Evolutionary conservation across 352 stramenopile species (phyloP).

Genomic region (Ophiocytium majus): DNA sequence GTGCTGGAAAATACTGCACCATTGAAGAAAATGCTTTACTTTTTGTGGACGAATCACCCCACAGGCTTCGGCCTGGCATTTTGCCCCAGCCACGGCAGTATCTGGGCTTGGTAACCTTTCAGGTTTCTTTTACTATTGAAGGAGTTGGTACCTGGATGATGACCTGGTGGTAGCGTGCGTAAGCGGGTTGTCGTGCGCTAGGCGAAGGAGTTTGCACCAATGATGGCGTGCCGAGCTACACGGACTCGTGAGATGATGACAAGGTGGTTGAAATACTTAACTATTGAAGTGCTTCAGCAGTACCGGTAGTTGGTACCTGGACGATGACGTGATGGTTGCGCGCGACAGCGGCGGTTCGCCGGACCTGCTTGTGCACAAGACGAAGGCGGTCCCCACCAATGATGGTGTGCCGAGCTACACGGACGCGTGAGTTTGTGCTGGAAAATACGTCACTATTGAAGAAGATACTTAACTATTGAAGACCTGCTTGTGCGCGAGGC

Average conservation of each 20-base stretch:
- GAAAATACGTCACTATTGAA: no score
- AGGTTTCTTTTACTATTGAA: no score
- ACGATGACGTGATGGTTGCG: conserved; percentile 54
- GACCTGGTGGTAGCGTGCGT: conserved; percentile 53
- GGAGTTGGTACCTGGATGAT: conserved; percentile 56
- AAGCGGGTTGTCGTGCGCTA: conserved; percentile 41
- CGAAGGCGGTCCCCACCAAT: conserved; percentile 28
- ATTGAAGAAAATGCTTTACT: no score
- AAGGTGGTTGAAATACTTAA: no score
- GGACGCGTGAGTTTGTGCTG: not conserved
- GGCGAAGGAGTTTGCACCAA: conserved; percentile 32
- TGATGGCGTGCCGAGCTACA: conserved; percentile 1
- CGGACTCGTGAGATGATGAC: not conserved
- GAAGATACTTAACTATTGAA: no score
- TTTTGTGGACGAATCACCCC: no score
- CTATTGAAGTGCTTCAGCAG: no score
- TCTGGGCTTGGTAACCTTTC: no score
- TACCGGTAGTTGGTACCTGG: no score
- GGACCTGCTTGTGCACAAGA: conserved; percentile 49
- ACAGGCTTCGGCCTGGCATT: no score
- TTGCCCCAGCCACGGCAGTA: no score
- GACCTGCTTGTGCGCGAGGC: conserved; percentile 53
- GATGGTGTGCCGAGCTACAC: conserved; percentile 7
- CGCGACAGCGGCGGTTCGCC: conserved; percentile 40
- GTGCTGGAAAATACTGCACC: not conserved